These are phyloP conservation scores for Trametes cinnabarina DNA, from an alignment of 768 basidiomycete species.

Conservation along the genomic window DNA sequence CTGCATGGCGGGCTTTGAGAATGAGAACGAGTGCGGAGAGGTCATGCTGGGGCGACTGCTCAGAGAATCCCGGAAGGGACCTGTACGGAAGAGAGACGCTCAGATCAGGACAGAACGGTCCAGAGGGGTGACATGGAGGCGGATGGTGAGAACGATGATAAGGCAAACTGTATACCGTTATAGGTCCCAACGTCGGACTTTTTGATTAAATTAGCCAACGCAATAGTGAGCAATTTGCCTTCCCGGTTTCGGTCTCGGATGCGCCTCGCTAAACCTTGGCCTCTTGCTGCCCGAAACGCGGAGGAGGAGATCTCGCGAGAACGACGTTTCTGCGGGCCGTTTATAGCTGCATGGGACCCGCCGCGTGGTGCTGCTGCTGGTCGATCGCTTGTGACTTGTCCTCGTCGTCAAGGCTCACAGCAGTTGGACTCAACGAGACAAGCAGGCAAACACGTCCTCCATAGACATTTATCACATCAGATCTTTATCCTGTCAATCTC, in stretches of 20 bases:
- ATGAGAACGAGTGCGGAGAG: slow-evolving; percentile 19
- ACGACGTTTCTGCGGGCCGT: slow-evolving; percentile 21
- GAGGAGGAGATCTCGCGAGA: slow-evolving; percentile 5
- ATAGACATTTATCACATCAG: slow-evolving; percentile 1
- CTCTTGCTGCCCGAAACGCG: slow-evolving; percentile 3
- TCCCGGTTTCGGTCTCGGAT: background rate
- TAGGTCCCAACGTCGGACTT: slow-evolving; percentile 30
- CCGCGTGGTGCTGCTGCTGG: slow-evolving; percentile 14
- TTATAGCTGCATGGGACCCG: slow-evolving; percentile 31
- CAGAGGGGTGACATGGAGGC: slow-evolving; percentile 18
- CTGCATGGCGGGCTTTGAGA: slow-evolving; percentile 22
- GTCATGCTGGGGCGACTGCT: slow-evolving; percentile 18
- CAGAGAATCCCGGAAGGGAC: slow-evolving; percentile 18
- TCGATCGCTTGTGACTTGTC: slow-evolving; percentile 15
- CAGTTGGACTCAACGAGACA: background rate
- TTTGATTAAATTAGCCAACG: slow-evolving; percentile 17
- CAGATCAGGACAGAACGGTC: slow-evolving; percentile 19
- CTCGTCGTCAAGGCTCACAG: background rate
- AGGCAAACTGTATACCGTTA: slow-evolving; percentile 27
- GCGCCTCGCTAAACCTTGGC: slow-evolving; percentile 4
- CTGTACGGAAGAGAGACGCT: slow-evolving; percentile 17
- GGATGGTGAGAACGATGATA: slow-evolving; percentile 26
- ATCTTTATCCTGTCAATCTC: slow-evolving; percentile 14
- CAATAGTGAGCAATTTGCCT: slow-evolving; percentile 16
- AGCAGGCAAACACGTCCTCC: background rate